Base-by-base conservation (phyloP, 108 stramenopile genomes). In the Discostella pseudostelligera region DNA sequence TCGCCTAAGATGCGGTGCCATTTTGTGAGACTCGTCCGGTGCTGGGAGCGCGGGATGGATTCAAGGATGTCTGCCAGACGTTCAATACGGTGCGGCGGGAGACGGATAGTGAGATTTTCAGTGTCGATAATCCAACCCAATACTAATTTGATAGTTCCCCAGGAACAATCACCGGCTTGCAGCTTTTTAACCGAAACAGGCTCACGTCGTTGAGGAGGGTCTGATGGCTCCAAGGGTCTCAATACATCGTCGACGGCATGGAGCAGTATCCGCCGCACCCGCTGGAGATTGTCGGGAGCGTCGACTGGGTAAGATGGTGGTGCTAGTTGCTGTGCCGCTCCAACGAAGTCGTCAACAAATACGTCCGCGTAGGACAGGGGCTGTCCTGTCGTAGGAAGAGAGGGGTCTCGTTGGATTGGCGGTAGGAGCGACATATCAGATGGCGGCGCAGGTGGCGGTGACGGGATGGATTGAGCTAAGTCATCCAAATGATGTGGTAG, bases 101-200 rank as follows among this genome's bases (percentile, higher is more conserved):
- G 62, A 0, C 28, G 17, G 1, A 71, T 54, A 0, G 70, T 71
- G 13, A 42, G 25, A 22, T 14, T 37, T 0, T 42, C 24, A 13
- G 70, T 71, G 32, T 71, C 62, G 12, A 69, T 36, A 47, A 62
- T 49, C 69, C 69, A 69, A 2, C 69, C 69, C 1, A 69, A 48
- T 0, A 69, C 53, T 1, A 40, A 17, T 26, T 71, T 71, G 12
- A 49, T 25, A 0, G 68, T 50, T 8, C 60, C 45, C 60, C 60
- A 61, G 0, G 60, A 61, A 13, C 60, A 61, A 14, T 61, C 59
- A 0, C 74, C 79, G 20, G 73, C 62, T 19, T 35, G 17, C 5
- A 80, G 45, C 32, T 80, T 80, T 47, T 80, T 80, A 8, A 70
- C 20, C 0, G 79, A 80, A 0, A 58, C 67, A 7, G 78, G 78